A percentile compares a stretch with the other conserved stretches of the same genome.
Evolutionary conservation across 192 early-diverging fungal species (phyloP).

Genomic region (Allomyces macrogynus): DNA sequence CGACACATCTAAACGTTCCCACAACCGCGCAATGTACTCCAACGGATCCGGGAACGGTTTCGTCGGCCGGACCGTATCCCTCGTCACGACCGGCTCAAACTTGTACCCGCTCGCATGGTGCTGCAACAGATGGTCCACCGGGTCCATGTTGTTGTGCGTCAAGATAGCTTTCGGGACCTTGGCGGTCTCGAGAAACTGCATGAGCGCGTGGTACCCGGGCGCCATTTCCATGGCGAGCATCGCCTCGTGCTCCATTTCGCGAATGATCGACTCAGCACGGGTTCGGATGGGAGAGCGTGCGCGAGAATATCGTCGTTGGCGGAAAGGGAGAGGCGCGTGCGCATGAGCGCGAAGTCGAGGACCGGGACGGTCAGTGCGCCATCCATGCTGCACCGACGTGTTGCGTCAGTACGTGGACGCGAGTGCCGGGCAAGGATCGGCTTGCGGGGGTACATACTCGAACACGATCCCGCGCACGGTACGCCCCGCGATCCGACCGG

Average conservation of each 20-base stretch:
- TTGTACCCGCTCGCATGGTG: constrained; percentile 1
- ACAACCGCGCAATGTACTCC: neutral
- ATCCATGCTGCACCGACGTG: neutral
- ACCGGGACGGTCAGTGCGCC: constrained; percentile 2
- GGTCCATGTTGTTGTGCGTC: constrained; percentile 1
- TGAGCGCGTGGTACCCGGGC: neutral
- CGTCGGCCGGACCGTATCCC: constrained; percentile 2
- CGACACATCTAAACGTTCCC: neutral
- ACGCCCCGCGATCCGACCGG: too few species aligned
- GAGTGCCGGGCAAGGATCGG: too few species aligned
- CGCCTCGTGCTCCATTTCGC: constrained; percentile 3
- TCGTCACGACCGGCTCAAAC: constrained; percentile 2
- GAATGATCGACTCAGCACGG: neutral
- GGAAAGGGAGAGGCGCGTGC: neutral
- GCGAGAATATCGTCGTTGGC: neutral
- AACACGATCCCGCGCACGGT: too few species aligned
- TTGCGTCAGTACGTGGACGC: too few species aligned
- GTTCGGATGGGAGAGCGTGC: too few species aligned
- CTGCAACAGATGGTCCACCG: constrained; percentile 1
- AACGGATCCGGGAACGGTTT: constrained; percentile 2
- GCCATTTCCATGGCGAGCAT: constrained; percentile 1
- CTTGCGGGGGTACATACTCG: too few species aligned
- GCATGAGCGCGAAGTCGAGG: constrained; percentile 3
- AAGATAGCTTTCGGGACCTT: constrained; percentile 1
- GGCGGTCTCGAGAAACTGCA: neutral